Evolutionary conservation across 345 rosid species (phyloP), one percentile per base, ranked within the genome.

Genomic region (Sisymbrium irio): DNA sequence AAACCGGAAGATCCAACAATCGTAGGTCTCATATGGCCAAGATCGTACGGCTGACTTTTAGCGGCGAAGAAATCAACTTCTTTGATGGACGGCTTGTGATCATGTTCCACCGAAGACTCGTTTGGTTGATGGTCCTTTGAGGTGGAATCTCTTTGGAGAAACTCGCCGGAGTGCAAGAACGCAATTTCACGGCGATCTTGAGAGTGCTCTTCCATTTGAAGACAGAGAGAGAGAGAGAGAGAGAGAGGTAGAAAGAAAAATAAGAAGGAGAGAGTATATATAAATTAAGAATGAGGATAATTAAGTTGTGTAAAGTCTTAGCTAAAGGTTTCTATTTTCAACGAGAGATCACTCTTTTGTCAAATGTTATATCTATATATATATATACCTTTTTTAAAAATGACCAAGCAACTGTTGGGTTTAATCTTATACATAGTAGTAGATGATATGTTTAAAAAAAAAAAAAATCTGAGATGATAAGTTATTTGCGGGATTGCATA

Each of bases 21-120:
- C 8, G 86, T 51, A 61, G 78, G 79, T 30, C 47, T 77, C 46
- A 71, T 72, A 62, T 71, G 82, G 42, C 32, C 36, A 72, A 51
- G 56, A 80, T 84, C 84, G 22, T 41, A 61, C 6, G 73, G 69
- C 65, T 79, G 81, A 47, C 55, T 75, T 32, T 69, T 78, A 3
- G 59, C 41, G 0, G 92, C 85, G 51, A 94, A 94, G 91, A 94
- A 94, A 82, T 94, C 97, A 62, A 89, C 74, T 82, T 91, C 96
- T 81, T 83, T 81, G 74, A 88, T 86, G 22, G 72, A 71, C 33
- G 82, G 73, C 47, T 68, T 74, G 10, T 56, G 73, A 40, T 53
- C 69, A 77, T 59, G 11, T 44, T 70, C 80, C 45, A 47, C 33
- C 9, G 75, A 44, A 53, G 41, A 40, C 10, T 78, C 78, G 7